phyloP scores from a whole-genome alignment of 2,329 filamentous ascomycete species.

The Trichoderma breve region DNA sequence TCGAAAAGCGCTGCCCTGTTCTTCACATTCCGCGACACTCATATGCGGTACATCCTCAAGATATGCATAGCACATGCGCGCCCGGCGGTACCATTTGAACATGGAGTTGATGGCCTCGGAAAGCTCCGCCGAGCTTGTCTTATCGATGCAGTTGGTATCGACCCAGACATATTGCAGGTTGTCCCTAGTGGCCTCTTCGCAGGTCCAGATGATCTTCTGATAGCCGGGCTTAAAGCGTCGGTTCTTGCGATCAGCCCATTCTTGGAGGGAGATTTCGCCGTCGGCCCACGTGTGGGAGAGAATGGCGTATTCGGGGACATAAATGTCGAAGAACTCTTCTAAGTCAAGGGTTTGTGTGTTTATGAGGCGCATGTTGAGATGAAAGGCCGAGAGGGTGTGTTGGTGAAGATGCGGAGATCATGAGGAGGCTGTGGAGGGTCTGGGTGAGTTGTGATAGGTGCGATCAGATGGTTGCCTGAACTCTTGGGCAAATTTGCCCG shows the following conservation, averaged over 20 bases:
- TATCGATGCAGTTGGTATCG: constrained; percentile 5
- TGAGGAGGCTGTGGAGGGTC: neutral
- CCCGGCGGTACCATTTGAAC: neutral
- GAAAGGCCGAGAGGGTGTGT: neutral
- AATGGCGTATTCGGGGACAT: neutral
- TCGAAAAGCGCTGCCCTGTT: neutral
- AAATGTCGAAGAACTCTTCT: neutral
- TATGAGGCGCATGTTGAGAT: constrained; percentile 2
- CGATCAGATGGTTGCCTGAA: neutral
- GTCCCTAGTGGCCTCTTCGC: constrained; percentile 9
- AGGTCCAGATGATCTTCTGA: neutral
- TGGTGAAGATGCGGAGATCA: neutral
- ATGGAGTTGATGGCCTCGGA: constrained; percentile 26
- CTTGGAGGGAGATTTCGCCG: neutral
- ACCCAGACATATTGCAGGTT: neutral
- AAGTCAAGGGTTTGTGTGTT: constrained; percentile 3
- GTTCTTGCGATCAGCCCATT: neutral
- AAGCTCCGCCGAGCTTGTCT: constrained; percentile 20
- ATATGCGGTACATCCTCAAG: neutral
- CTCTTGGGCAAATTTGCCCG: neutral
- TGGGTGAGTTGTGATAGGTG: neutral
- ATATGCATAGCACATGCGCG: neutral
- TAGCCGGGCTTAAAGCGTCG: neutral
- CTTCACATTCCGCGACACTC: neutral
- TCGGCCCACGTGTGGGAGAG: neutral